Conservation (phyloP, 495 filamentous ascomycete genomes). For the Penicillium desertorum region DNA sequence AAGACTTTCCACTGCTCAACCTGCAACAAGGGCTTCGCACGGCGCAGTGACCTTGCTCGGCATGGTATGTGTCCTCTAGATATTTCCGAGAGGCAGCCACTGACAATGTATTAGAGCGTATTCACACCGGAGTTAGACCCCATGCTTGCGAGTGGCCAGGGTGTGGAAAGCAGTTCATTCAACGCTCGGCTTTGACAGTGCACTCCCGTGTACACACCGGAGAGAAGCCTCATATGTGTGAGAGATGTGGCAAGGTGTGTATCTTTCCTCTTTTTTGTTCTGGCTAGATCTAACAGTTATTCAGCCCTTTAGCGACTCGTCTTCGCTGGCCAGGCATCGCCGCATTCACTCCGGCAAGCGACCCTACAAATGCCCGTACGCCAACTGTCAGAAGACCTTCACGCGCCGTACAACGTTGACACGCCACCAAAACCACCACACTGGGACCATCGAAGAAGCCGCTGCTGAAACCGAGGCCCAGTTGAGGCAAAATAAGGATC, state of each 20-base stretch:
- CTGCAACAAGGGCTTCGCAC: constrained; percentile 89
- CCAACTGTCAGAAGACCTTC: constrained; percentile 98
- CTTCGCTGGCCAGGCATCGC: constrained; percentile 88
- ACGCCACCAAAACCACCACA: constrained; percentile 93
- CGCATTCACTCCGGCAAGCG: constrained; percentile 94
- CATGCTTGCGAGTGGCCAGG: constrained; percentile 89
- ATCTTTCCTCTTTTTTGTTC: background rate
- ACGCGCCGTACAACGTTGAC: constrained; percentile 93
- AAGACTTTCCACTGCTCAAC: constrained; percentile 92
- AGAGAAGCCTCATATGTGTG: constrained; percentile 98
- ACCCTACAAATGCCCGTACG: constrained; percentile 96
- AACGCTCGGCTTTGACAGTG: constrained; percentile 94
- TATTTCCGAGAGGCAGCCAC: constrained; percentile 16
- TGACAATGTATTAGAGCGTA: constrained; percentile 67
- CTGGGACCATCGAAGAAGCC: constrained; percentile 91
- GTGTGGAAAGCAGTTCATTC: constrained; percentile 96
- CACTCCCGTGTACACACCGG: constrained; percentile 95
- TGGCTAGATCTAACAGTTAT: constrained; percentile 13
- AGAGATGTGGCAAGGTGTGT: constrained; percentile 89
- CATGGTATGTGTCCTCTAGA: constrained; percentile 66
- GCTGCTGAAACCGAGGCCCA: constrained; percentile 84
- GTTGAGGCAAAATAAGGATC: constrained; percentile 58
- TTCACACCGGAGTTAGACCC: constrained; percentile 87
- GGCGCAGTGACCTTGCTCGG: constrained; percentile 89
- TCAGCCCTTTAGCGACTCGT: constrained; percentile 98